Evolutionary conservation across 176 grass and related monocot genomes (phyloP).

Genomic region (Oropetium thomaeum): DNA sequence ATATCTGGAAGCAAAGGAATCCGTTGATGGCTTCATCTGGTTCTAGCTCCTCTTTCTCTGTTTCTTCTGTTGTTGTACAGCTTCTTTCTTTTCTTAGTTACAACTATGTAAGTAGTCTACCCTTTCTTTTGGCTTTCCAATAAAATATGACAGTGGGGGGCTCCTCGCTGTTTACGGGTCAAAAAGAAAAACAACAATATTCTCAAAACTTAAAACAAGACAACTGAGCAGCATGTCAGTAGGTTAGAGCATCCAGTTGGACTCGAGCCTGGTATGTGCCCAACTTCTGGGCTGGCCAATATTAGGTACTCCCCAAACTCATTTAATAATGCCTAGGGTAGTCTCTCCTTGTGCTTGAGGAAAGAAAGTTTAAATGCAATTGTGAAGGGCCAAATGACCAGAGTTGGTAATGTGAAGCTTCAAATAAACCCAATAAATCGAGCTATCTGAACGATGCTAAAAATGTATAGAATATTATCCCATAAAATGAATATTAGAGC

Average conservation of each 20-base stretch:
- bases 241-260: neutral
- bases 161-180: no score
- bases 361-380: neutral
- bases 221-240: neutral
- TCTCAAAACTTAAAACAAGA: neutral
- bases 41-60: no score
- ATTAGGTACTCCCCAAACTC: neutral
- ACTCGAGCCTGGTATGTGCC: no score
- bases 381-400: neutral
- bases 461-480: neutral
- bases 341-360: neutral
- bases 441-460: neutral
- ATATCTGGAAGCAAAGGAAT: no score
- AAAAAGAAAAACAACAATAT: neutral
- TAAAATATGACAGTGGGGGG: no score
- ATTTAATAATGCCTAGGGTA: neutral
- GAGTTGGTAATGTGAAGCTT: neutral
- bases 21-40: no score
- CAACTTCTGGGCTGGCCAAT: neutral
- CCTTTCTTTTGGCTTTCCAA: no score
- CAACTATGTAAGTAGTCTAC: no score
- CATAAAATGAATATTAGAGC: conserved; percentile 5
- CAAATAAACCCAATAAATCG: conserved; percentile 22
- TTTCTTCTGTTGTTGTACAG: no score
- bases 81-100: no score